phyloP scores from a whole-genome alignment of 306 rosid genomes.

The cucumber (Cucumis sativus) region DNA sequence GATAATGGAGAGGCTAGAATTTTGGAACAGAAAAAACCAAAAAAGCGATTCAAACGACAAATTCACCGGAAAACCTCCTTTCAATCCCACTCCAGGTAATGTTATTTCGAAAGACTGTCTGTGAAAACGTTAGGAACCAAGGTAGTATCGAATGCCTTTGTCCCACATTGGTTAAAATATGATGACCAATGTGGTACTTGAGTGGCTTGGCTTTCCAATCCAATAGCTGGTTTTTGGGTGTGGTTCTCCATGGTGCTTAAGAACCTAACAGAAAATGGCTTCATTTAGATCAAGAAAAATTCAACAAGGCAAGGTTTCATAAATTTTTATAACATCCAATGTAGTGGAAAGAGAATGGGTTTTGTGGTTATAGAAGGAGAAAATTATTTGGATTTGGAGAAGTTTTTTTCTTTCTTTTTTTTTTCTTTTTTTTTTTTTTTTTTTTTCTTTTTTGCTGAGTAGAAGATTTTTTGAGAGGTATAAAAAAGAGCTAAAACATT shows the following conservation, averaged over 20 bases:
- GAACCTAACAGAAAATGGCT: no score
- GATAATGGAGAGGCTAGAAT: background rate
- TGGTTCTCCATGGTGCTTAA: no score
- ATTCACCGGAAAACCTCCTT: background rate
- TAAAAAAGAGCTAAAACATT: background rate
- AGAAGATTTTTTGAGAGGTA: background rate
- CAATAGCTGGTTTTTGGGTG: no score
- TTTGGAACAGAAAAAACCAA: background rate
- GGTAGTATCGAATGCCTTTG: no score
- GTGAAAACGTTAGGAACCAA: background rate
- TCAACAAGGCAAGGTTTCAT: background rate
- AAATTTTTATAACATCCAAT: background rate
- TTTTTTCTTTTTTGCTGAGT: no score
- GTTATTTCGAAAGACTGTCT: background rate
- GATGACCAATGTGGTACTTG: no score
- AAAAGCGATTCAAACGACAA: background rate
- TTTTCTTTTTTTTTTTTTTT: no score
- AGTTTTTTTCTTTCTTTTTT: background rate
- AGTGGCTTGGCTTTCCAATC: no score
- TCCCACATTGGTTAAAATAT: no score
- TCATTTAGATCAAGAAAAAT: constrained; percentile 1
- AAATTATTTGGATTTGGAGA: background rate
- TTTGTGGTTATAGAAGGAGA: background rate
- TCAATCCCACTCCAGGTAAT: background rate
- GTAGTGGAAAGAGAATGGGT: background rate